Percentiles rank a stretch among this genome's conserved stretches.
Conservation (phyloP, 805 yeast genomes). For the Soucietia sequanensis region DNA sequence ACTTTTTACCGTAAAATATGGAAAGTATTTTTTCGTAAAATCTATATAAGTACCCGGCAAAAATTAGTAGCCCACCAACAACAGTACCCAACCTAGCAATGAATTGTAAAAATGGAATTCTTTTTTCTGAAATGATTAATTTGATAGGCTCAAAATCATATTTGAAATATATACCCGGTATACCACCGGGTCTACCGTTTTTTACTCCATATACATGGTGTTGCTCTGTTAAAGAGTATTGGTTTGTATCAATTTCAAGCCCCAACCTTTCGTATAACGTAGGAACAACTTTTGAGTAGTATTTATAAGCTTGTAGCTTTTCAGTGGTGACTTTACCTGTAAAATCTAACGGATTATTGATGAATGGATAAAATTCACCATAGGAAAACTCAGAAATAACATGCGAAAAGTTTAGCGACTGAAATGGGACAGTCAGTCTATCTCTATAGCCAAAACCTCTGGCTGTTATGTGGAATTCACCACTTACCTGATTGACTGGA, state of each 20-base stretch:
- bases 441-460: constrained; percentile 65
- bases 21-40: constrained; percentile 53
- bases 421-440: constrained; percentile 45
- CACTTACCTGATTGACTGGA: constrained; percentile 82
- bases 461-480: constrained; percentile 82
- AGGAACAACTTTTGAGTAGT: constrained; percentile 79
- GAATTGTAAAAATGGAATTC: constrained; percentile 78
- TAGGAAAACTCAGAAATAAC: constrained; percentile 82
- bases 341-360: constrained; percentile 84
- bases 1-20: constrained; percentile 58
- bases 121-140: constrained; percentile 62
- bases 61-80: constrained; percentile 74
- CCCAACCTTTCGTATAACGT: constrained; percentile 74
- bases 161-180: constrained; percentile 79
- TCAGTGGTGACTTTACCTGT: constrained; percentile 59
- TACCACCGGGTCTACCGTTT: constrained; percentile 20
- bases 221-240: constrained; percentile 69
- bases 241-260: constrained; percentile 72
- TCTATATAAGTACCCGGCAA: constrained; percentile 64
- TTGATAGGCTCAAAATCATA: constrained; percentile 89
- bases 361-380: constrained; percentile 85
- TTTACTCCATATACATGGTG: constrained; percentile 23
- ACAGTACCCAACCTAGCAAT: constrained; percentile 76
- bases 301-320: constrained; percentile 53
- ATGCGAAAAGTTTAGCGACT: constrained; percentile 75